Conservation (phyloP, 768 basidiomycete genomes). For the Podaxis sp. region DNA sequence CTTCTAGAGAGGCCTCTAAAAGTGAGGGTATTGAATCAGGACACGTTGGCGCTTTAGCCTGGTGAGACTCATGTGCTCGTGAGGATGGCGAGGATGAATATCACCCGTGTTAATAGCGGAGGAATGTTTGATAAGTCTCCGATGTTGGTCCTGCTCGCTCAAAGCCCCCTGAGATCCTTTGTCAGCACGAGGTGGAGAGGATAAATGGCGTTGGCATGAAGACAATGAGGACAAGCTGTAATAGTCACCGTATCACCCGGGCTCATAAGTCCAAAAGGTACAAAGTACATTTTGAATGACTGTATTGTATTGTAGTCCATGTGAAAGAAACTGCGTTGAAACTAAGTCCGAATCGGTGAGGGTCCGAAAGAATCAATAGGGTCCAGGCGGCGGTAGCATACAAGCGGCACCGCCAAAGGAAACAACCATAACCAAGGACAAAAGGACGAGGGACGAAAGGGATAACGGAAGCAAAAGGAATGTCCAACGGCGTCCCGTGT, state of each 20-base stretch:
- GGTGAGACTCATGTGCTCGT: neutral
- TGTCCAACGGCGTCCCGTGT: neutral
- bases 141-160: neutral
- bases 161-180: neutral
- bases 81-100: neutral
- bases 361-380: neutral
- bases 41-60: neutral
- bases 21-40: neutral
- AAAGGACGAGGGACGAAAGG: neutral
- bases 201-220: neutral
- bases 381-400: neutral
- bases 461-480: neutral
- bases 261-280: neutral
- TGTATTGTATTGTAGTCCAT: neutral
- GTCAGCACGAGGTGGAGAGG: neutral
- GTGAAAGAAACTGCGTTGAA: neutral
- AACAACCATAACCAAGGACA: neutral
- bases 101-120: neutral
- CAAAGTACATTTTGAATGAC: neutral
- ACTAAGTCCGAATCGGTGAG: neutral
- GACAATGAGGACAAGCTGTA: neutral
- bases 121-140: constrained; percentile 7
- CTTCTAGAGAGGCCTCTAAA: neutral
- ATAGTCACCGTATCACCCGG: neutral
- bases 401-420: neutral